Conservation (phyloP, 139 green algal species). For the Dunaliella primolecta region DNA sequence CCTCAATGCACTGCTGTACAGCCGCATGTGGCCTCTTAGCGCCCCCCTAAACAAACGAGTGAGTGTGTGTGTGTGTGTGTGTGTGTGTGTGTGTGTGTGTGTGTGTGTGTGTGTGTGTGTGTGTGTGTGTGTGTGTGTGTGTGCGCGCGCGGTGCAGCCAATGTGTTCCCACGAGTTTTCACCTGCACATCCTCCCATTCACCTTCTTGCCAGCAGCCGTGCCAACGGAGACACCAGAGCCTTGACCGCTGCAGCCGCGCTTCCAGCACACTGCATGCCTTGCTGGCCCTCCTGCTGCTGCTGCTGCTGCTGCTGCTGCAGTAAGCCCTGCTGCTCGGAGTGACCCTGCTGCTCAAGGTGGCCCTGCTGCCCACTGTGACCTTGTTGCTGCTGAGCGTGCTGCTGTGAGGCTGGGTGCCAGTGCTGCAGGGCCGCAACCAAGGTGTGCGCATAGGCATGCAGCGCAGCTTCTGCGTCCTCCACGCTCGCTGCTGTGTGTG, state of each 20-base stretch:
- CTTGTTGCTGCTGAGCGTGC: background rate
- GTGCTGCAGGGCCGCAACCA: too few relatives aligned
- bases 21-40: background rate
- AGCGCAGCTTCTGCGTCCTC: background rate
- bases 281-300: slow-evolving; percentile 3
- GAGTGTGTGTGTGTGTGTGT: background rate
- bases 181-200: too few relatives aligned
- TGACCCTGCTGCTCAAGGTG: background rate
- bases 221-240: background rate
- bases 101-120: background rate
- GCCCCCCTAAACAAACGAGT: background rate
- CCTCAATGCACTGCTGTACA: background rate
- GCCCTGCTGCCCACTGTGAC: background rate
- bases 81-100: background rate
- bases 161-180: background rate
- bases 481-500: background rate
- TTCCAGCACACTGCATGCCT: background rate
- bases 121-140: background rate
- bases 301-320: slow-evolving; percentile 24
- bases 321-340: background rate
- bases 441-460: background rate
- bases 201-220: background rate
- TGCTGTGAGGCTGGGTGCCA: too few relatives aligned
- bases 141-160: too few relatives aligned
- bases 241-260: background rate